phyloP scores from a whole-genome alignment of 2,329 filamentous ascomycete genomes.

The Clarireedia homoeocarpa region DNA sequence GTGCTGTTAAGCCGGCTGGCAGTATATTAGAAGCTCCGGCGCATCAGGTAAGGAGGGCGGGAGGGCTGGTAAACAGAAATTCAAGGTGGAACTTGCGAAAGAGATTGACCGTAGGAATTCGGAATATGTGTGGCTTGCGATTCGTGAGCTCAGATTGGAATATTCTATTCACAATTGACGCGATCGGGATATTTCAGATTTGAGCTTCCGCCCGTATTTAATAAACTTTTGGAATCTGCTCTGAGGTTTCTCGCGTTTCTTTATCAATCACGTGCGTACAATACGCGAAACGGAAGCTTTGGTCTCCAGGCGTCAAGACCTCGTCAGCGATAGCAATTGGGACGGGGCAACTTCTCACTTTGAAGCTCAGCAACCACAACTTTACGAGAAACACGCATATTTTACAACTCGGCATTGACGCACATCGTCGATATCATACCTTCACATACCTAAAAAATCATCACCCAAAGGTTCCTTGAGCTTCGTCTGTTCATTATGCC shows the following conservation, averaged over 20 bases:
- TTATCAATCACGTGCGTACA: slow-evolving; percentile 2
- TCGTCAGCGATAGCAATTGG: slow-evolving; percentile 11
- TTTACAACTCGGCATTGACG: neutral
- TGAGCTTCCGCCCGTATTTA: neutral
- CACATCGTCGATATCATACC: neutral
- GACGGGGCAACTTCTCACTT: neutral
- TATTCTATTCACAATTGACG: neutral
- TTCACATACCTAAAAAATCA: neutral
- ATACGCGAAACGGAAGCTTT: slow-evolving; percentile 7
- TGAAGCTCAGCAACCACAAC: neutral
- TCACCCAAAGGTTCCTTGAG: slow-evolving; percentile 11
- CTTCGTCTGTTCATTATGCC: slow-evolving; percentile 57
- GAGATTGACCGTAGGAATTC: neutral
- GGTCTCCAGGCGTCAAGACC: slow-evolving; percentile 7
- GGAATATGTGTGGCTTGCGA: neutral
- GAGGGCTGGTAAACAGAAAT: neutral
- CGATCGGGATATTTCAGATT: neutral
- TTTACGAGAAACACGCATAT: neutral
- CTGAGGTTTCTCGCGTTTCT: neutral
- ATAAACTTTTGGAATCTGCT: neutral
- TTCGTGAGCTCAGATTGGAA: neutral
- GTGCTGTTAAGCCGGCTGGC: slow-evolving; percentile 28
- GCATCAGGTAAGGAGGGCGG: slow-evolving; percentile 22
- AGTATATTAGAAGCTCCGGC: slow-evolving; percentile 25
- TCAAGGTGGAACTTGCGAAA: neutral